Conservation (phyloP, 2,329 filamentous ascomycete species). For the Teratosphaeria zuluensis region DNA sequence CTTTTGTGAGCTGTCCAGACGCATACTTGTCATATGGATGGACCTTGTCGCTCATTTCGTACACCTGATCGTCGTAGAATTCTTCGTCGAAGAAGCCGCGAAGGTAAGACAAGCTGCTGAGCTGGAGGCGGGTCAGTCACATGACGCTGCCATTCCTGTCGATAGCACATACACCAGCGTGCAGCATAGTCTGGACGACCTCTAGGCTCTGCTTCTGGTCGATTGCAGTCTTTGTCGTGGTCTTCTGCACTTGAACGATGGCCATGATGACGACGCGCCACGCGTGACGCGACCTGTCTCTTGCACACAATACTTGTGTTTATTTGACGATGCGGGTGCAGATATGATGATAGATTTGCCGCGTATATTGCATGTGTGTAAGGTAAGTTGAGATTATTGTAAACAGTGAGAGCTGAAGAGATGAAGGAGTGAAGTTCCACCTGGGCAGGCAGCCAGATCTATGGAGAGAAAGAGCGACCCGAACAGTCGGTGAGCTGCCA, state of each 20-base stretch:
- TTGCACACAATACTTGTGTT: too few species aligned
- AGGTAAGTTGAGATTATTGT: background rate
- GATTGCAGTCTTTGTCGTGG: conserved; percentile 20
- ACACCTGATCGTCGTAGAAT: conserved; percentile 23
- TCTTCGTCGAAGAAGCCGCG: conserved; percentile 23
- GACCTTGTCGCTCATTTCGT: conserved; percentile 14
- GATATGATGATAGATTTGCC: background rate
- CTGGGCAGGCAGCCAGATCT: too few species aligned
- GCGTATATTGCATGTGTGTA: background rate
- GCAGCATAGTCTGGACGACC: conserved; percentile 39
- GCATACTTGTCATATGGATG: conserved; percentile 26
- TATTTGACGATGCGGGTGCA: background rate
- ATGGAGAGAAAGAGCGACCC: background rate
- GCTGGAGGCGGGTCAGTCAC: conserved; percentile 14
- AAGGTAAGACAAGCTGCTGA: conserved; percentile 25
- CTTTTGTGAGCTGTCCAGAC: conserved; percentile 8
- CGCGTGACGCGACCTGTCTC: background rate
- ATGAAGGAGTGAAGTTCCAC: background rate
- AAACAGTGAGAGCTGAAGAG: background rate
- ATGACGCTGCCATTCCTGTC: background rate
- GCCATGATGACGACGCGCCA: conserved; percentile 11
- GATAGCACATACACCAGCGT: conserved; percentile 32
- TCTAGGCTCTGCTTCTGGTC: conserved; percentile 37
- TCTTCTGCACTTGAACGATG: conserved; percentile 14
- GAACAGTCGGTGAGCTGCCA: background rate